Percentiles rank a stretch among this genome's conserved stretches.
Conservation (phyloP, 2,329 filamentous ascomycete species). For the Zasmidium angulare region DNA sequence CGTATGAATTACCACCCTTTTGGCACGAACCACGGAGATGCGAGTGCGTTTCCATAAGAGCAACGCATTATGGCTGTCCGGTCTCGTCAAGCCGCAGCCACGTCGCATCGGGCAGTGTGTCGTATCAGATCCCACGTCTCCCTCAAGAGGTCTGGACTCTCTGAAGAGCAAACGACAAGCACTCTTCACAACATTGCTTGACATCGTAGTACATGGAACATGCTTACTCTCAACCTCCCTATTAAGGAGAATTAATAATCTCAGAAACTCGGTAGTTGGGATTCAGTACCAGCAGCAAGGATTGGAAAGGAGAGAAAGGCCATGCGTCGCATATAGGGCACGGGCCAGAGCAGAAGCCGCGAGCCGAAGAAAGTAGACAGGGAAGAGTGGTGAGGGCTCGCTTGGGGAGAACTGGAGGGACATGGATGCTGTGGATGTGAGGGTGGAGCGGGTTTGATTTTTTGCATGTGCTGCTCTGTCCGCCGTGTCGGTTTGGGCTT, state of each 20-base stretch:
- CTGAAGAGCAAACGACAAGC: background rate
- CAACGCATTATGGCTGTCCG: background rate
- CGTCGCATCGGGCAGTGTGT: background rate
- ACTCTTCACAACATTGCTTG: background rate
- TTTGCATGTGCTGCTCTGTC: background rate
- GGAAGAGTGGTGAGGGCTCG: background rate
- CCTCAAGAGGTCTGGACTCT: background rate
- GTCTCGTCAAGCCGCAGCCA: background rate
- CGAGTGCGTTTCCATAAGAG: background rate
- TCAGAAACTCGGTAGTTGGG: background rate
- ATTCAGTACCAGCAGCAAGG: background rate
- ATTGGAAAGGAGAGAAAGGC: background rate
- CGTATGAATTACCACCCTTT: background rate
- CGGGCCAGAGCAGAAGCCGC: background rate
- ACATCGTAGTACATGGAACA: background rate
- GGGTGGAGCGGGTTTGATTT: background rate
- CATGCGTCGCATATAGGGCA: background rate
- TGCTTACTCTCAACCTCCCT: background rate
- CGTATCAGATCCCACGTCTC: background rate
- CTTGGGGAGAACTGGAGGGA: background rate
- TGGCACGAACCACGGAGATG: background rate
- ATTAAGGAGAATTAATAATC: background rate
- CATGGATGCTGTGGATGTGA: background rate
- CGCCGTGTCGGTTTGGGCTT: background rate
- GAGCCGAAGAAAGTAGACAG: background rate